Evolutionary conservation across 208 protist genomes (phyloP), one percentile per base, ranked within the genome.

Genomic region (Trypanosoma conorhini): DNA sequence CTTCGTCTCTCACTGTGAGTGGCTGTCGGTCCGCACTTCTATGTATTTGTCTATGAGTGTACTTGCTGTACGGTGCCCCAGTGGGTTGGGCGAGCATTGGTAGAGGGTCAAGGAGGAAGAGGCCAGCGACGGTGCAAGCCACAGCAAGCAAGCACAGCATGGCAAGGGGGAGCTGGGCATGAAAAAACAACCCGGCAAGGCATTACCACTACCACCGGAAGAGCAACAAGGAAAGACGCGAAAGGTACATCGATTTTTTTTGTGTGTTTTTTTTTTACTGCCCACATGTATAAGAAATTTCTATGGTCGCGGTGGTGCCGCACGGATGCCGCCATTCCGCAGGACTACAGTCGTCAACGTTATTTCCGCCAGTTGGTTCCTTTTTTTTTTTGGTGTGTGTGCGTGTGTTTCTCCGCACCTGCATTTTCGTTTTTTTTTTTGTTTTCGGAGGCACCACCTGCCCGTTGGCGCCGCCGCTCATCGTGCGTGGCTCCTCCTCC

Each of bases 271-370:
- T 63, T 3, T 51, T 30, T 46, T 52, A 52, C 8, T 31, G 24
- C 17, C 33, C 30, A 64, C 13, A 64, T 31, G 35, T 64, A 64
- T 50, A 50, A 31, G 48, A n/a, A n/a, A 52, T 52, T 62, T 52
- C 55, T 60, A 60, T 54, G 50, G 22, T 9, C n/a, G 50, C 5
- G 22, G 22, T 24, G n/a, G 42, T 46, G n/a, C 50, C 9, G 26
- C 22, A 54, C 9, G 26, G 9, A 54, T 54, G 50, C 22, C 17
- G 17, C 17, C 22, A 54, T 1, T n/a, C 50, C 50, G 4, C 50
- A 28, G 9, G 19, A 12, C 17, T 21, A 9, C 7, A 54, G 24
- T 3, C 56, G 40, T 24, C 4, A 35, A 54, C 50, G 9, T 54
- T 54, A 54, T 54, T 54, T 4, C 50, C 50, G n/a, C 22, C 50